Conservation (phyloP, 2,329 filamentous ascomycete genomes). For the Ilyonectria robusta region DNA sequence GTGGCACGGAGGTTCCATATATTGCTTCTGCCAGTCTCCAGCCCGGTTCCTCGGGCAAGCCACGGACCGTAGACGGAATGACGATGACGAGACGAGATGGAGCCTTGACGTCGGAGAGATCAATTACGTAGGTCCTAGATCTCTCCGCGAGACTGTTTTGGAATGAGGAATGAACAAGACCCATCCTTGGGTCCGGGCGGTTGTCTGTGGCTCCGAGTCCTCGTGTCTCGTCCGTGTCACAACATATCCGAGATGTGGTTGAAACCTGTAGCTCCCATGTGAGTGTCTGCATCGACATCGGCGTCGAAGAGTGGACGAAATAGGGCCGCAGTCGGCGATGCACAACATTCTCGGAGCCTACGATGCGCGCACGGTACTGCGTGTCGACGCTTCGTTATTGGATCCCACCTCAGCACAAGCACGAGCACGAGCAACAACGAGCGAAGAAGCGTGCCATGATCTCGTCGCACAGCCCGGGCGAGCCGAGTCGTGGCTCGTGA, state of each 20-base stretch:
- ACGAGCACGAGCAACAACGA: background rate
- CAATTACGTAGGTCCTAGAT: conserved; percentile 38
- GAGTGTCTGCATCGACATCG: conserved; percentile 1
- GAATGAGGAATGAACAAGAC: conserved; percentile 28
- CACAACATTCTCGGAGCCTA: conserved; percentile 25
- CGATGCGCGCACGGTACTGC: conserved; percentile 20
- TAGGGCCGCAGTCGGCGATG: conserved; percentile 21
- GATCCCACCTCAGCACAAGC: conserved; percentile 16
- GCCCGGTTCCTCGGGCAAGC: conserved; percentile 27
- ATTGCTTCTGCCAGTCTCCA: conserved; percentile 19
- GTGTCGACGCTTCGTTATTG: conserved; percentile 2
- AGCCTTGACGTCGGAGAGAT: conserved; percentile 25
- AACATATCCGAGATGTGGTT: background rate
- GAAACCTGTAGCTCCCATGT: conserved; percentile 5
- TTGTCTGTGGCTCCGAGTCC: conserved; percentile 35
- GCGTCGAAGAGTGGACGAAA: conserved; percentile 16
- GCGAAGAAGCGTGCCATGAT: conserved; percentile 2
- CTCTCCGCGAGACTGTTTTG: background rate
- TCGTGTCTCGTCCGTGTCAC: conserved; percentile 23
- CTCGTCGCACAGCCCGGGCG: conserved; percentile 28
- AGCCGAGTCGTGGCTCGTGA: conserved; percentile 1
- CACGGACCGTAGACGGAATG: conserved; percentile 21
- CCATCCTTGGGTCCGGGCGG: conserved; percentile 1
- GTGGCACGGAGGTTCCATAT: conserved; percentile 9
- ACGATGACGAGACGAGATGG: conserved; percentile 22